These are phyloP conservation scores for Calocera viscosa DNA, from an alignment of 768 basidiomycete genomes.

Conservation along the genomic window DNA sequence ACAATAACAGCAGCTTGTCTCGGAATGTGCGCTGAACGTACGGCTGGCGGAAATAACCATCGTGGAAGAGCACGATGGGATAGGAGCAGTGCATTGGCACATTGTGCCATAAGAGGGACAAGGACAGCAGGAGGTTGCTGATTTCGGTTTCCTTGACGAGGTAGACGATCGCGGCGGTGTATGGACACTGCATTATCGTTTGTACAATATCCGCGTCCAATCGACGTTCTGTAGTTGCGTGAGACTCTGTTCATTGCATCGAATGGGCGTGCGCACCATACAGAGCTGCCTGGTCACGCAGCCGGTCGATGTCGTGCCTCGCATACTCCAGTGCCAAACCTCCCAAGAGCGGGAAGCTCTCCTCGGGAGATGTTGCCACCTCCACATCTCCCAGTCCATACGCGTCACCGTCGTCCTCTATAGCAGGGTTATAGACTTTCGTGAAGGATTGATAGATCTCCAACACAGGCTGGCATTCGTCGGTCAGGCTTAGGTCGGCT, in stretches of 20 bases:
- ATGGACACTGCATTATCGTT: neutral
- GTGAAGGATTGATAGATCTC: slow-evolving; percentile 4
- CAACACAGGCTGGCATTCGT: neutral
- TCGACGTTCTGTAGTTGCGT: neutral
- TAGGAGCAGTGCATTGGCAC: neutral
- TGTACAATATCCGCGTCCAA: neutral
- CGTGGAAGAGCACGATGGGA: neutral
- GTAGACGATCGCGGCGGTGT: slow-evolving; percentile 6
- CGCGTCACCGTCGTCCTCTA: neutral
- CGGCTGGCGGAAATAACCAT: neutral
- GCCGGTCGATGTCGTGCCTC: neutral
- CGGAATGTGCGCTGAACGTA: neutral
- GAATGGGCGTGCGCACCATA: neutral
- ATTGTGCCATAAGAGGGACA: neutral
- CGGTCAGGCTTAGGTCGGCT: neutral
- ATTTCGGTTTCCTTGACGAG: neutral
- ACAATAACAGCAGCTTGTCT: neutral
- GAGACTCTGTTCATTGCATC: neutral
- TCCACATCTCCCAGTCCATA: neutral
- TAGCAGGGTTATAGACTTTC: neutral
- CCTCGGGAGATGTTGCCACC: neutral
- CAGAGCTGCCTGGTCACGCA: neutral
- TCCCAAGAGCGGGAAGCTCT: neutral
- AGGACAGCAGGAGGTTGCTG: neutral
- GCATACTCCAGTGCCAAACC: neutral